These are phyloP conservation scores for Saccharomycopsis babjevae DNA, from an alignment of 805 yeast species.

Conservation along the genomic window DNA sequence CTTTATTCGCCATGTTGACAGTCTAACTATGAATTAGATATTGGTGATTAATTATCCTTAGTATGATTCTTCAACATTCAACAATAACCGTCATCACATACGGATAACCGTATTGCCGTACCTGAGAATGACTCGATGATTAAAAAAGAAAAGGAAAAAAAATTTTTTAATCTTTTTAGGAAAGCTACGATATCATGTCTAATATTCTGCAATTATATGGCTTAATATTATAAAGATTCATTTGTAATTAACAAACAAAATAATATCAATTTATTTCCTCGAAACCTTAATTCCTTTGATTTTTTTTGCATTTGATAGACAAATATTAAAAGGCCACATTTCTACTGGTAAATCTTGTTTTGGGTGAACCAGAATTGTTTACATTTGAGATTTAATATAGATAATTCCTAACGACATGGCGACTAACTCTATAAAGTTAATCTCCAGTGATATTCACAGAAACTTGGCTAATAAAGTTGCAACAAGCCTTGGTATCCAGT, in stretches of 20 bases:
- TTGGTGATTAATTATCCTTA: too few relatives aligned
- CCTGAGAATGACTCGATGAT: not conserved
- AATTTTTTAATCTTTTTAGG: not conserved
- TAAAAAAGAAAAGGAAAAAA: not conserved
- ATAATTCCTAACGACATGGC: not conserved
- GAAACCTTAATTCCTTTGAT: too few relatives aligned
- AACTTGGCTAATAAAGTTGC: conserved; percentile 69
- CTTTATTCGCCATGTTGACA: too few relatives aligned
- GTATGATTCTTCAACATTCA: too few relatives aligned
- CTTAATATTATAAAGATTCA: too few relatives aligned
- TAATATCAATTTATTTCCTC: too few relatives aligned
- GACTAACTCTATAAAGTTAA: conserved; percentile 15
- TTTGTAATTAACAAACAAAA: too few relatives aligned
- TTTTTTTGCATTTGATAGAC: too few relatives aligned
- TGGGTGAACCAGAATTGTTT: not conserved
- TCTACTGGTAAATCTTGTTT: not conserved
- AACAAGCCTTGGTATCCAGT: conserved; percentile 47
- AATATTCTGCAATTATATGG: too few relatives aligned
- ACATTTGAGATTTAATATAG: not conserved
- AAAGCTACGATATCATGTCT: too few relatives aligned
- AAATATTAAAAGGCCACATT: not conserved
- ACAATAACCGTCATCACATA: too few relatives aligned
- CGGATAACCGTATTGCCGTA: not conserved
- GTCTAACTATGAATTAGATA: too few relatives aligned
- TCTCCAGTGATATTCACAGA: conserved; percentile 41